phyloP scores from a whole-genome alignment of 805 yeast species.

The Debaryomyces castellii region DNA sequence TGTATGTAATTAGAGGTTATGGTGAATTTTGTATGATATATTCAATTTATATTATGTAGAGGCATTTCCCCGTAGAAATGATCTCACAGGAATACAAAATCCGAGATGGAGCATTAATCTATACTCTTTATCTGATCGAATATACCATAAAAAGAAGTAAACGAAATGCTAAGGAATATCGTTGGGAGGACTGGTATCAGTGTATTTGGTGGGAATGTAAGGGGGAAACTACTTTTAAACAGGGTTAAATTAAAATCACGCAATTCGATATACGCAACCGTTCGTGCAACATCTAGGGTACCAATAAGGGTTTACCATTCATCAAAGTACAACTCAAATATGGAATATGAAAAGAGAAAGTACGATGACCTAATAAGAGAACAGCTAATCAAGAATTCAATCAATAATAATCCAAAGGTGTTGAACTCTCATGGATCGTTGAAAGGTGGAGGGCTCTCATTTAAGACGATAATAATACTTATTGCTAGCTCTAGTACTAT shows the following conservation, averaged over 20 bases:
- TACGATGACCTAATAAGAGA: conserved; percentile 12
- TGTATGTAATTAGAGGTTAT: not conserved
- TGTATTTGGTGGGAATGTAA: not conserved
- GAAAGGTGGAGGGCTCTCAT: conserved; percentile 10
- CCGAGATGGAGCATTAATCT: not conserved
- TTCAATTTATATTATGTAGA: not conserved
- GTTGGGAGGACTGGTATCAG: not conserved
- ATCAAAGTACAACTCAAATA: not conserved
- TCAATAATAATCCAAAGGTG: conserved; percentile 10
- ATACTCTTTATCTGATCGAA: not conserved
- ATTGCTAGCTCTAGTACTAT: conserved; percentile 20
- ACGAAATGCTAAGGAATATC: not conserved
- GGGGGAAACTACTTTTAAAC: not conserved
- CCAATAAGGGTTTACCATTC: conserved; percentile 1
- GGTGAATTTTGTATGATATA: not conserved
- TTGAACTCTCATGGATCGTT: conserved; percentile 1
- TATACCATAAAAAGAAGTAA: not conserved
- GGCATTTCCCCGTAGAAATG: not conserved
- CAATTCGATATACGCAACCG: not conserved
- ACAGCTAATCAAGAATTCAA: conserved; percentile 9
- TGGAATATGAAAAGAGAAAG: conserved; percentile 12
- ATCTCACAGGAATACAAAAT: not conserved
- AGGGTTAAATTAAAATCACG: not conserved
- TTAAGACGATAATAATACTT: conserved; percentile 19
- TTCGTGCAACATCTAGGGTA: not conserved